Evolutionary conservation across 169 alveolate genomes (phyloP).

Genomic region (Plasmodium falciparum): DNA sequence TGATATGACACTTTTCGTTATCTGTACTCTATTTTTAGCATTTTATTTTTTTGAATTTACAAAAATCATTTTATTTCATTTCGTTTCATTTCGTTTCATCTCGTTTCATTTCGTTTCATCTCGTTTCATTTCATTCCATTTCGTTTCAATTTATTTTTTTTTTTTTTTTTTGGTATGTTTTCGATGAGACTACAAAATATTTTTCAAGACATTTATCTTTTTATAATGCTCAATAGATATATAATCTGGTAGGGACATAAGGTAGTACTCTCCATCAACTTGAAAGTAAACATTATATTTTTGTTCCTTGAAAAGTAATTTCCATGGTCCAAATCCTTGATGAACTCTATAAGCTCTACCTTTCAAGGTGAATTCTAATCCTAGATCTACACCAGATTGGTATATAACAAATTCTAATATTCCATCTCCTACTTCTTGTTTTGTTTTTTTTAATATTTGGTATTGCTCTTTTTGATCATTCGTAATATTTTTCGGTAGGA

Average conservation of each 20-base stretch:
- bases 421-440: constrained; percentile 86
- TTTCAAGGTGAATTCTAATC: constrained; percentile 65
- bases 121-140: too few relatives aligned
- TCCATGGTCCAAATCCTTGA: constrained; percentile 90
- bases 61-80: background rate
- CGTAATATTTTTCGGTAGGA: constrained; percentile 51
- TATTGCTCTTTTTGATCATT: constrained; percentile 15
- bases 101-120: too few relatives aligned
- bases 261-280: constrained; percentile 86
- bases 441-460: constrained; percentile 28
- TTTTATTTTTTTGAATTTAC: background rate
- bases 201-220: constrained; percentile 61
- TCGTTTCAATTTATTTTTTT: background rate
- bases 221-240: constrained; percentile 46
- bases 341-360: constrained; percentile 85
- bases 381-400: constrained; percentile 77
- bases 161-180: too few relatives aligned
- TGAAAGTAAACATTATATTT: constrained; percentile 81
- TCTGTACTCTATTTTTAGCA: background rate
- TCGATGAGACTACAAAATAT: constrained; percentile 4
- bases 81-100: too few relatives aligned
- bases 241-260: constrained; percentile 40
- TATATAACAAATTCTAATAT: constrained; percentile 77
- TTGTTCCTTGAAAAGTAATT: constrained; percentile 81
- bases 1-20: too few relatives aligned